Evolutionary conservation across 805 yeast genomes (phyloP), one percentile per base, ranked within the genome.

Genomic region (Geotrichum ghanense): DNA sequence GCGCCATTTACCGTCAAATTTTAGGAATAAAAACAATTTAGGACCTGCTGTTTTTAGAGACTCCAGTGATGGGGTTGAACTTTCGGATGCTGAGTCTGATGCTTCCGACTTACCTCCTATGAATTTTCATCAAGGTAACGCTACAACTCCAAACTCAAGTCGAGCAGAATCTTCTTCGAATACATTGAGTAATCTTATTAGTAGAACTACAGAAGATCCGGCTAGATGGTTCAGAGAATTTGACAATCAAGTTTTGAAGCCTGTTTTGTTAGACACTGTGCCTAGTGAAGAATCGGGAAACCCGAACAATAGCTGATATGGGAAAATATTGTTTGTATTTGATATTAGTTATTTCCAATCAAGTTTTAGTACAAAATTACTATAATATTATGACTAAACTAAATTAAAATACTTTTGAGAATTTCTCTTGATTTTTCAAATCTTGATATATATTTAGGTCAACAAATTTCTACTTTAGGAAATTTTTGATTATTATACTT

Each of bases 211-310:
- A 1, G 90, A 82, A 51, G 89, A 83, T 53, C 84, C 79, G 50
- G 83, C 89, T 10, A 80, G 76, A 60, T 90, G 98, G 97, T 92
- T 92, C 63, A 82, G 86, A 19, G 82, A 78, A 56, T 86, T 92
- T 59, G 99, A 92, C 61, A 96, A 92, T 56, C 86, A 86, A 60
- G 92, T 92, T 20, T 71, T 92, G 56, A 89, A 89, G 63, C 97
- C 97, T 1, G 95, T 87, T 0, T 73, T 90, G 45, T 72, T 89
- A 49, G 97, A 90, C 56, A 47, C 59, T 4, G 50, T 57, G 14
- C 40, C 40, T 7, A 24, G 10, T 24, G 27, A 24, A 24, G 27
- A 24, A n/a, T n/a, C n/a, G n/a, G n/a, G n/a, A n/a, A n/a, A n/a
- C n/a, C n/a, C n/a, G n/a, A n/a, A n/a, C n/a, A n/a, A n/a, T n/a